Base-by-base conservation (phyloP, 1,284 basidiomycete genomes). In the Fomitopsis pinicola region DNA sequence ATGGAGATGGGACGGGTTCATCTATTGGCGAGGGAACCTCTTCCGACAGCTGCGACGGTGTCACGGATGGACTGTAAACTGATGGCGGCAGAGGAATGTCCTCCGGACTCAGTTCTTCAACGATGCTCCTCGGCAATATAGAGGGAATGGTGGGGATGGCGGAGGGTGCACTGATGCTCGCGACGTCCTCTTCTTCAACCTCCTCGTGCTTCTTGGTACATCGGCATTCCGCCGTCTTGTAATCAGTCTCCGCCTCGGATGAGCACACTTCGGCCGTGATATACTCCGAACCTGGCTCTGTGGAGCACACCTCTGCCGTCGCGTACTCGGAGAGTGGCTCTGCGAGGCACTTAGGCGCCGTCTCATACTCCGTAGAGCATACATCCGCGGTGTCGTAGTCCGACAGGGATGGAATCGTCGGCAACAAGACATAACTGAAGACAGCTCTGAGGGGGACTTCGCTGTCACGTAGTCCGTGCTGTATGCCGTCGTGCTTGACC, bases 331-430 rank as follows among this genome's bases (percentile, higher is more conserved):
- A 78, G n/a, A 79, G 78, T 0, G 72, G 72, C 28, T 77, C 74
- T 1, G 78, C 74, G 40, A 73, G 69, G 60, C 76, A 79, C 62
- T 78, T 78, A 38, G 81, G 79, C 1, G 81, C 81, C 8, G 84
- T 87, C 52, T 72, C 73, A 66, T 83, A 86, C 45, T 82, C 80
- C 1, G 80, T 78, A 42, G 74, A 71, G 61, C 75, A 78, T 33
- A 79, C 77, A 46, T 82, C 79, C 0, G 81, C 81, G 2, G 83
- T 87, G 44, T 71, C 72, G 68, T 83, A 87, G 48, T 82, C 80
- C 1, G 80, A 66, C 42, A 76, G 69, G 4, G 80, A 87, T 33
- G 85, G 86, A 63, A 87, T 83, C 5, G 79, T 80, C 9, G 78
- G 78, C 38, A 80, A 59, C 28, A 77, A 80, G 59, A 72, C 73